Evolutionary conservation across 352 stramenopile genomes (phyloP).

Genomic region (Phytophthora cactorum): DNA sequence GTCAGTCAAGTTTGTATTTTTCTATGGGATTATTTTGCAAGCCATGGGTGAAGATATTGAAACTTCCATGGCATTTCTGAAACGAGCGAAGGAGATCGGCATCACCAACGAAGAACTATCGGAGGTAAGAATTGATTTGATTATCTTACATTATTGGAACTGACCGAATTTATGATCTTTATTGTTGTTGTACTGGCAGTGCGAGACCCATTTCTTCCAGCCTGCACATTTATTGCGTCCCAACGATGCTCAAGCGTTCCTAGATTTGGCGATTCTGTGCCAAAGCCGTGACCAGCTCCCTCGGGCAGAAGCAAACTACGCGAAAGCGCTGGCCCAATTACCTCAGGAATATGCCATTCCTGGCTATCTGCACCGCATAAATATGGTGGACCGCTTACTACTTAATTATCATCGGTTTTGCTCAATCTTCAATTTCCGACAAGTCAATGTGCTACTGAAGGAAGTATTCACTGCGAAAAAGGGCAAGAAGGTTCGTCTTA

Average conservation of each 20-base stretch:
- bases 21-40: slow-evolving; percentile 50
- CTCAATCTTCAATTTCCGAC: slow-evolving; percentile 65
- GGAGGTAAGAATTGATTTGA: slow-evolving; percentile 33
- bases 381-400: slow-evolving; percentile 66
- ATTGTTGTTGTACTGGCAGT: slow-evolving; percentile 26
- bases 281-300: slow-evolving; percentile 50
- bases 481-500: slow-evolving; percentile 55
- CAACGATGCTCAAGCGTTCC: slow-evolving; percentile 51
- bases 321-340: slow-evolving; percentile 43
- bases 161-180: background rate
- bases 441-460: slow-evolving; percentile 60
- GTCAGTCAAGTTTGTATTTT: slow-evolving; percentile 48
- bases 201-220: slow-evolving; percentile 52
- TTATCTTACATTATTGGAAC: background rate
- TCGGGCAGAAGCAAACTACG: slow-evolving; percentile 63
- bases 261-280: slow-evolving; percentile 67
- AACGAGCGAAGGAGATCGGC: slow-evolving; percentile 22
- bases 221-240: slow-evolving; percentile 59
- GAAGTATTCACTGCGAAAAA: slow-evolving; percentile 53
- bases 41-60: slow-evolving; percentile 54
- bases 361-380: slow-evolving; percentile 63
- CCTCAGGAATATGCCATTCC: slow-evolving; percentile 57
- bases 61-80: slow-evolving; percentile 41
- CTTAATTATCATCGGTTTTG: slow-evolving; percentile 79
- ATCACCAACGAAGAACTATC: slow-evolving; percentile 37